Evolutionary conservation across 2,329 filamentous ascomycete genomes (phyloP).

Genomic region (Teratosphaeria pseudoeucalypti): DNA sequence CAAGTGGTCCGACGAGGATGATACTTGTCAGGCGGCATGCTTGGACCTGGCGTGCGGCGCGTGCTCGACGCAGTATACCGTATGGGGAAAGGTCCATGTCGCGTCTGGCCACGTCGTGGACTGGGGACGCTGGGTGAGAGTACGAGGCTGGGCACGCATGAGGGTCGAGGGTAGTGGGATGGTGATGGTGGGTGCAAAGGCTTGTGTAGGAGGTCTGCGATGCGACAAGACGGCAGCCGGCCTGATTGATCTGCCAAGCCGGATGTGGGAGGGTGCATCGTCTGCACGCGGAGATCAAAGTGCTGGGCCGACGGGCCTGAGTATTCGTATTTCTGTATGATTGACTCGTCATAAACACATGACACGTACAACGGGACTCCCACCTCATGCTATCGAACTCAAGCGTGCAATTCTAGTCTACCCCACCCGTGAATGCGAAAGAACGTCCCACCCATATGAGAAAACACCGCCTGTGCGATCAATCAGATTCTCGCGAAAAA

Average conservation of each 20-base stretch:
- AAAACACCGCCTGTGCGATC: background rate
- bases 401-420: background rate
- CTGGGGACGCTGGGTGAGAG: too few species aligned
- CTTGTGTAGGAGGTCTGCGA: background rate
- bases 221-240: background rate
- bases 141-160: too few species aligned
- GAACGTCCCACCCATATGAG: background rate
- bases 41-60: background rate
- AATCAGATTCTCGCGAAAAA: background rate
- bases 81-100: too few species aligned
- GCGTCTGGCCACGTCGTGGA: too few species aligned
- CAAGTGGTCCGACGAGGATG: background rate
- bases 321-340: background rate
- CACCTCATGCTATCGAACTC: background rate
- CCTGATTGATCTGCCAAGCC: background rate
- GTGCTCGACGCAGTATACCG: background rate
- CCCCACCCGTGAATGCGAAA: background rate
- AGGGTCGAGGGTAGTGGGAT: background rate
- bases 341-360: background rate
- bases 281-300: too few species aligned
- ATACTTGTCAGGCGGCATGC: background rate
- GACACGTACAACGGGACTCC: background rate
- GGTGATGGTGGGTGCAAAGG: background rate
- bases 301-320: background rate
- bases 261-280: background rate